Conservation (phyloP, 495 filamentous ascomycete species). For the Darksidea phi region DNA sequence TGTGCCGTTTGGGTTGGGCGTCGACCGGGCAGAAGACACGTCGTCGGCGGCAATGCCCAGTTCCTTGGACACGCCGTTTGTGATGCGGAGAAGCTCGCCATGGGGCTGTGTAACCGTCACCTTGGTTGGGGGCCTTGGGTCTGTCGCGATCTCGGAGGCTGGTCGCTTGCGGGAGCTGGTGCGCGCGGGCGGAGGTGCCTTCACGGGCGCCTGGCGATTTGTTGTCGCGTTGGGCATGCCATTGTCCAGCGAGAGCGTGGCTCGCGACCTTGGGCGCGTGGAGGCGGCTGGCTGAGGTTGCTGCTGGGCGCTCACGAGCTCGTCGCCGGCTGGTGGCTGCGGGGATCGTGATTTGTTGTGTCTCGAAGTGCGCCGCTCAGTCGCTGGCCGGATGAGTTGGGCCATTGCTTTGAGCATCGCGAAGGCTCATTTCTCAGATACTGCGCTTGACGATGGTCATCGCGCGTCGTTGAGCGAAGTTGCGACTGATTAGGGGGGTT, state of each 20-base stretch:
- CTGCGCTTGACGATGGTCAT: background rate
- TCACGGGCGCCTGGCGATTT: background rate
- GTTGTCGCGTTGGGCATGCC: background rate
- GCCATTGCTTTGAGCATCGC: background rate
- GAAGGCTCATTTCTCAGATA: background rate
- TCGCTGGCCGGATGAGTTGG: background rate
- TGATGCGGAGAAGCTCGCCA: slow-evolving; percentile 38
- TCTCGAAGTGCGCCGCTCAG: background rate
- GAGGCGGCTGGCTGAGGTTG: background rate
- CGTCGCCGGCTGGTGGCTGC: background rate
- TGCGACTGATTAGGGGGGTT: no score
- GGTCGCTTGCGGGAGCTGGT: slow-evolving; percentile 26
- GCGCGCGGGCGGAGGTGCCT: slow-evolving; percentile 9
- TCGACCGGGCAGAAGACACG: slow-evolving; percentile 28
- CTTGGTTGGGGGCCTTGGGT: slow-evolving; percentile 40
- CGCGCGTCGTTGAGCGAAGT: no score
- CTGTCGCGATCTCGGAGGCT: slow-evolving; percentile 15
- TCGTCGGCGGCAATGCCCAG: slow-evolving; percentile 36
- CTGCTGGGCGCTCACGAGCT: background rate
- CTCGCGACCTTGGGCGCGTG: background rate
- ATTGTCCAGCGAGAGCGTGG: background rate
- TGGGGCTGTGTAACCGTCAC: slow-evolving; percentile 41
- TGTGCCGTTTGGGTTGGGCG: slow-evolving; percentile 17
- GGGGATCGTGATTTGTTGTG: background rate
- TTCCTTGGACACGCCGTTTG: slow-evolving; percentile 39